Evolutionary conservation across 345 rosid genomes (phyloP).

Genomic region (Dipteronia sinensis): DNA sequence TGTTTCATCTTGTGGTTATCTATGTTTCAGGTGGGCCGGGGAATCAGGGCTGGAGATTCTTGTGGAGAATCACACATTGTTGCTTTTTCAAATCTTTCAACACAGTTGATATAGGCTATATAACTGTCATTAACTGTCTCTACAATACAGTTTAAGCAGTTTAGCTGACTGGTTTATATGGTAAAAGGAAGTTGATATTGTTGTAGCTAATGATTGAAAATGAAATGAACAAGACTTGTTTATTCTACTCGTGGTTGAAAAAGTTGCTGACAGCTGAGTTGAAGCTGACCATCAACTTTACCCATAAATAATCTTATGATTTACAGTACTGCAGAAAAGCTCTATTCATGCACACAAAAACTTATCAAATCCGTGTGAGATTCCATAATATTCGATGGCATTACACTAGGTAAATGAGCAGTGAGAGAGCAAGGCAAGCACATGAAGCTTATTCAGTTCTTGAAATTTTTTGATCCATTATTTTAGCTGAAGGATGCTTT

Average conservation of each 20-base stretch:
- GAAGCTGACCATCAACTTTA: neutral
- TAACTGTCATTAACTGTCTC: neutral
- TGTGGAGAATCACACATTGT: conserved; percentile 18
- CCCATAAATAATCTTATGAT: neutral
- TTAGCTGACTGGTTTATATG: neutral
- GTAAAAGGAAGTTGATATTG: neutral
- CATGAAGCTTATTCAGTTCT: too few relatives aligned
- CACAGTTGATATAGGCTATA: neutral
- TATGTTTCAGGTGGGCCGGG: conserved; percentile 35
- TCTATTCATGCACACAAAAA: too few relatives aligned
- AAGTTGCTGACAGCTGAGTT: neutral
- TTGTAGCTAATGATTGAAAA: too few relatives aligned
- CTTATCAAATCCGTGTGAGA: neutral
- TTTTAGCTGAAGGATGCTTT: too few relatives aligned
- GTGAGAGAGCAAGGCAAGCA: too few relatives aligned
- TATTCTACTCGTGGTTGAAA: neutral
- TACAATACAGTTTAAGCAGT: neutral
- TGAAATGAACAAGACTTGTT: too few relatives aligned
- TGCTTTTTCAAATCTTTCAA: conserved; percentile 13
- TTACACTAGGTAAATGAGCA: too few relatives aligned
- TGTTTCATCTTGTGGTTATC: conserved; percentile 54
- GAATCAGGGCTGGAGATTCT: conserved; percentile 5
- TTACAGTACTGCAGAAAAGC: neutral
- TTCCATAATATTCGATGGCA: neutral
- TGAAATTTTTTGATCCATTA: too few relatives aligned